Conservation (phyloP, 2,329 filamentous ascomycete species). For the Talaromyces sp. region DNA sequence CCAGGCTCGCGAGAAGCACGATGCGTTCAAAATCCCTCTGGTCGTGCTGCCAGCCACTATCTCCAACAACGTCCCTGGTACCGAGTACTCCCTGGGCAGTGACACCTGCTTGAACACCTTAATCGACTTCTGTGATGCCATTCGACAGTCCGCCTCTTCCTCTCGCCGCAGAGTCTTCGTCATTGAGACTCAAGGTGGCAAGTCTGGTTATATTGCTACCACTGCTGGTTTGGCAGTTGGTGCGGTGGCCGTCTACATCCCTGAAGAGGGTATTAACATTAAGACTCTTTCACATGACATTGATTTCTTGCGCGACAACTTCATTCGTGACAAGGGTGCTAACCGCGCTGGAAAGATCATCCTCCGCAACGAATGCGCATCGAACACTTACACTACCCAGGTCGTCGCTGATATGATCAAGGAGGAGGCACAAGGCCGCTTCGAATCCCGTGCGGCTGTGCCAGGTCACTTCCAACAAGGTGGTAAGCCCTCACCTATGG, state of each 20-base stretch:
- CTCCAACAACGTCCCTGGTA: slow-evolving; percentile 97
- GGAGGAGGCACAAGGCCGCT: slow-evolving; percentile 86
- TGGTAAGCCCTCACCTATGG: slow-evolving; percentile 91
- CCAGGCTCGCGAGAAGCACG: slow-evolving; percentile 74
- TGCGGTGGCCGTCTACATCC: slow-evolving; percentile 91
- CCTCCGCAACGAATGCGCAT: slow-evolving; percentile 94
- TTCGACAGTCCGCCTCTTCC: slow-evolving; percentile 94
- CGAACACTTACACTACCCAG: slow-evolving; percentile 85
- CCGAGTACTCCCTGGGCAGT: slow-evolving; percentile 93
- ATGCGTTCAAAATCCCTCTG: slow-evolving; percentile 90
- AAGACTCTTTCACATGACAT: slow-evolving; percentile 93
- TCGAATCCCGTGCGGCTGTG: slow-evolving; percentile 88
- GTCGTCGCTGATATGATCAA: slow-evolving; percentile 95
- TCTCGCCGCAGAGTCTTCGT: slow-evolving; percentile 94
- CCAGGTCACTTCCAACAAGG: slow-evolving; percentile 95
- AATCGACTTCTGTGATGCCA: slow-evolving; percentile 93
- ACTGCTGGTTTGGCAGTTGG: slow-evolving; percentile 90
- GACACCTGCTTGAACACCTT: slow-evolving; percentile 97
- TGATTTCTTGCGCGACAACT: slow-evolving; percentile 81
- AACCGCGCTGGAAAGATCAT: slow-evolving; percentile 90
- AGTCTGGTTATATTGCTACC: slow-evolving; percentile 90
- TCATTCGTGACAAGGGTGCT: slow-evolving; percentile 81
- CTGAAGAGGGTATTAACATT: slow-evolving; percentile 91
- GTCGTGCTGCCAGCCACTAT: slow-evolving; percentile 92
- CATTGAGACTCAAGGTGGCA: slow-evolving; percentile 94